Conservation (phyloP, 1,139 yeast genomes). For the Geotrichum histeridarum region DNA sequence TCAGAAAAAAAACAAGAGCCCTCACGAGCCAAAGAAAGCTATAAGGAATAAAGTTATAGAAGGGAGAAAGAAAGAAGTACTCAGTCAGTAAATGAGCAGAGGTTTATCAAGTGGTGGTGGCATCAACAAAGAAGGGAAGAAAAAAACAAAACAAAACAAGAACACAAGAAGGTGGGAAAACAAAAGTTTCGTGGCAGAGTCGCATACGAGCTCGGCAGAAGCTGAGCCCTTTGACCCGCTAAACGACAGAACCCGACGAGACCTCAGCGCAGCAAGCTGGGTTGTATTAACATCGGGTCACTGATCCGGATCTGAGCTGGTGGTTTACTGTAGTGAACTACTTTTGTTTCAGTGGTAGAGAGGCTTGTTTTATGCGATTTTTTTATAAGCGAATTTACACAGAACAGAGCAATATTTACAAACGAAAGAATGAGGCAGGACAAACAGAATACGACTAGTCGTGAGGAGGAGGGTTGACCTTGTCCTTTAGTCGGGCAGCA, state of each 20-base stretch:
- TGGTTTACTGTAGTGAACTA: too few relatives aligned
- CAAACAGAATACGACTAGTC: conserved; percentile 44
- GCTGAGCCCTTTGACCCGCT: too few relatives aligned
- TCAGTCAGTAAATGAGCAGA: not conserved
- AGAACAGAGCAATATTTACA: not conserved
- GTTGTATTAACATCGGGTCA: too few relatives aligned
- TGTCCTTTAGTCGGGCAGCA: conserved; percentile 74
- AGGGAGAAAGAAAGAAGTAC: not conserved
- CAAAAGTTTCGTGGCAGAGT: too few relatives aligned
- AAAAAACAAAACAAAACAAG: not conserved
- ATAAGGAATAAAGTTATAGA: not conserved
- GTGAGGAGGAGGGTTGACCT: conserved; percentile 68
- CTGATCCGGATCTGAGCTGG: too few relatives aligned
- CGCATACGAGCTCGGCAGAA: too few relatives aligned
- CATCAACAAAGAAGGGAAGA: conserved; percentile 7
- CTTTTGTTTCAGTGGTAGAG: too few relatives aligned
- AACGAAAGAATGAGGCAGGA: not conserved
- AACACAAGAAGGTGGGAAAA: not conserved
- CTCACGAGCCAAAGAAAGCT: too few relatives aligned
- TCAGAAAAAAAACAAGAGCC: not conserved
- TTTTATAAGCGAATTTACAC: too few relatives aligned
- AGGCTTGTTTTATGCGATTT: too few relatives aligned
- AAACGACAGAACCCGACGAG: too few relatives aligned
- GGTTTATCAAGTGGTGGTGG: conserved; percentile 1
- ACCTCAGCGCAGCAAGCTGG: too few relatives aligned